A percentile compares a stretch with the other conserved stretches of the same genome.
Evolutionary conservation across 352 stramenopile species (phyloP).

Genomic region (Phytophthora crassamura): DNA sequence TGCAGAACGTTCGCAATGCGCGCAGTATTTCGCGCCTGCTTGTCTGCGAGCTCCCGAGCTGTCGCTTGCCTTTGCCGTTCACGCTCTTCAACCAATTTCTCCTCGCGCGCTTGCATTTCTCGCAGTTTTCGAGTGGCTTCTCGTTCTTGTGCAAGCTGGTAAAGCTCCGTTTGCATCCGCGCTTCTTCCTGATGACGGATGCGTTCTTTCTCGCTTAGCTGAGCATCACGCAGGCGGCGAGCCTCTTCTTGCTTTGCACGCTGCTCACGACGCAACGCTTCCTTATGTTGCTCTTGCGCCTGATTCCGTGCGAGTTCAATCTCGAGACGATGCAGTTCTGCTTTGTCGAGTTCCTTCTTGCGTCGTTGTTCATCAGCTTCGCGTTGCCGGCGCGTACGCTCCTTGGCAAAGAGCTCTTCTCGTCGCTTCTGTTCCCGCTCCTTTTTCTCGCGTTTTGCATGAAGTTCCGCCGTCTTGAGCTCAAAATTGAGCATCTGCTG

Average conservation of each 20-base stretch:
- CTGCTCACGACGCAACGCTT: conserved; percentile 54
- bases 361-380: conserved; percentile 61
- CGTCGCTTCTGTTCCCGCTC: conserved; percentile 57
- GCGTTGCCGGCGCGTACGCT: conserved; percentile 50
- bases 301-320: conserved; percentile 48
- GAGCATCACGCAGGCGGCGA: conserved; percentile 46
- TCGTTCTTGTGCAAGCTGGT: conserved; percentile 51
- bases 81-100: conserved; percentile 48
- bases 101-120: conserved; percentile 62
- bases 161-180: conserved; percentile 54
- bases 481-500: conserved; percentile 79
- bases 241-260: conserved; percentile 62
- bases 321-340: conserved; percentile 56
- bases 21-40: conserved; percentile 73
- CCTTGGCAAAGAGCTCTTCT: conserved; percentile 48
- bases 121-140: conserved; percentile 48
- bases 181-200: conserved; percentile 63
- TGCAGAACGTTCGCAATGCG: conserved; percentile 66
- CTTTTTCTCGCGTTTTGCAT: conserved; percentile 58
- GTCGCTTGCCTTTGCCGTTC: conserved; percentile 54
- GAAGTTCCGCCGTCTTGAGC: conserved; percentile 61
- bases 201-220: conserved; percentile 61
- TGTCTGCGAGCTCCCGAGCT: conserved; percentile 53
- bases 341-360: conserved; percentile 59
- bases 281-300: conserved; percentile 52